Evolutionary conservation across 106 monocot genomes (phyloP).

Genomic region (Apostasia ramifera): DNA sequence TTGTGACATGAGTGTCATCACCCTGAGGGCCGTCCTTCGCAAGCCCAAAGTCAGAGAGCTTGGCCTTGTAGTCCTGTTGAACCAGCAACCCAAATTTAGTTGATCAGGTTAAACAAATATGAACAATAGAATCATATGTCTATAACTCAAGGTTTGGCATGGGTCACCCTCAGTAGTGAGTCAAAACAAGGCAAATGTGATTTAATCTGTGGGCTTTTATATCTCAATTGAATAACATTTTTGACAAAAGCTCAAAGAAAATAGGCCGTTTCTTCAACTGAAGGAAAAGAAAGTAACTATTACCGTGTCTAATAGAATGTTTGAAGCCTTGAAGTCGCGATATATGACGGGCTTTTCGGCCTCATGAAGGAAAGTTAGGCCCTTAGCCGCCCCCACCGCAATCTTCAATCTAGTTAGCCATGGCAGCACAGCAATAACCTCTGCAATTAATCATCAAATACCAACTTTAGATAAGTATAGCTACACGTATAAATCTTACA

Average conservation of each 20-base stretch:
- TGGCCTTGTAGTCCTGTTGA: conserved; percentile 16
- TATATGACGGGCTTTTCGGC: conserved; percentile 24
- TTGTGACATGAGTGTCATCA: conserved; percentile 19
- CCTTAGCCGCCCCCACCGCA: conserved; percentile 16
- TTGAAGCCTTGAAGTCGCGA: conserved; percentile 24
- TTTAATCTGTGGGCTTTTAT: too few species aligned
- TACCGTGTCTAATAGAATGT: conserved; percentile 23
- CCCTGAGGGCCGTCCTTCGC: conserved; percentile 23
- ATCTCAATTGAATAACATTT: too few species aligned
- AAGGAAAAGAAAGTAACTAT: neutral
- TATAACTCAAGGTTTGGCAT: too few species aligned
- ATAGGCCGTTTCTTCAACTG: too few species aligned
- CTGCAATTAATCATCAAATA: neutral
- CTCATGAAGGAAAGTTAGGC: conserved; percentile 20
- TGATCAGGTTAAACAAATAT: too few species aligned
- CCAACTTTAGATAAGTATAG: too few species aligned
- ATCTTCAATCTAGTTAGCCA: conserved; percentile 21
- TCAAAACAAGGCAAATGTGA: too few species aligned
- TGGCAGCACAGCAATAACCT: conserved; percentile 10
- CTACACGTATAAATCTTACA: too few species aligned
- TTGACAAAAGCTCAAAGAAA: too few species aligned
- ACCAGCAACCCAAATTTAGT: neutral
- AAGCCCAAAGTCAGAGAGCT: conserved; percentile 26
- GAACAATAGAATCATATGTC: too few species aligned
- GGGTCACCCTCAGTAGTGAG: too few species aligned